Conservation (phyloP, 805 yeast genomes). For the Saccharomyces eubayanus region DNA sequence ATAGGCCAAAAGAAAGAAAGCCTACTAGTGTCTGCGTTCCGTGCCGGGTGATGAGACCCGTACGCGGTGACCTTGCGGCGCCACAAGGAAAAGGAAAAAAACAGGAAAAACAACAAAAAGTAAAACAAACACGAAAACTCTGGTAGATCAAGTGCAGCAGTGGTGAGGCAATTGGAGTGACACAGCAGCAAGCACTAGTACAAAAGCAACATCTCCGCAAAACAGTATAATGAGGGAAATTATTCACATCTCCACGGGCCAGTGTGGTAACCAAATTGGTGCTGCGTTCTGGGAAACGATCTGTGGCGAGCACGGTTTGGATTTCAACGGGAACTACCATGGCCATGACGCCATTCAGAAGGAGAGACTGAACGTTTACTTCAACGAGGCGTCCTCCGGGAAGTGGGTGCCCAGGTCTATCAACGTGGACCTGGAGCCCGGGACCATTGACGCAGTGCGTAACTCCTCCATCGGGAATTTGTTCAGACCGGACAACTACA, state of each 20-base stretch:
- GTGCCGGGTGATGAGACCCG: not conserved
- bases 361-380: constrained; percentile 68
- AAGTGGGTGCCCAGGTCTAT: constrained; percentile 93
- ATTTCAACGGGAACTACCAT: constrained; percentile 63
- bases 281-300: constrained; percentile 92
- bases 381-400: constrained; percentile 77
- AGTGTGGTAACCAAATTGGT: constrained; percentile 98
- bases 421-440: constrained; percentile 88
- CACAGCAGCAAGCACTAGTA: not conserved
- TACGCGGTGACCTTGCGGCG: not conserved
- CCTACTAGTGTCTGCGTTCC: too few relatives aligned
- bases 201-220: not conserved
- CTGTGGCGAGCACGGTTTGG: constrained; percentile 82
- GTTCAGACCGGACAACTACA: constrained; percentile 87
- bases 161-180: not conserved
- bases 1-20: not conserved
- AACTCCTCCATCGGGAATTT: constrained; percentile 74
- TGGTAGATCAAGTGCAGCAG: not conserved
- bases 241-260: constrained; percentile 93
- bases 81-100: not conserved
- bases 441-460: constrained; percentile 80
- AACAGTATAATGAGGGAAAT: constrained; percentile 34
- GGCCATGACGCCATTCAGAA: constrained; percentile 48
- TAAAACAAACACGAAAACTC: not conserved
- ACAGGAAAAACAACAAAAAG: not conserved